Base-by-base conservation (phyloP, 2,329 filamentous ascomycete species). In the Uncinocarpus reesii region DNA sequence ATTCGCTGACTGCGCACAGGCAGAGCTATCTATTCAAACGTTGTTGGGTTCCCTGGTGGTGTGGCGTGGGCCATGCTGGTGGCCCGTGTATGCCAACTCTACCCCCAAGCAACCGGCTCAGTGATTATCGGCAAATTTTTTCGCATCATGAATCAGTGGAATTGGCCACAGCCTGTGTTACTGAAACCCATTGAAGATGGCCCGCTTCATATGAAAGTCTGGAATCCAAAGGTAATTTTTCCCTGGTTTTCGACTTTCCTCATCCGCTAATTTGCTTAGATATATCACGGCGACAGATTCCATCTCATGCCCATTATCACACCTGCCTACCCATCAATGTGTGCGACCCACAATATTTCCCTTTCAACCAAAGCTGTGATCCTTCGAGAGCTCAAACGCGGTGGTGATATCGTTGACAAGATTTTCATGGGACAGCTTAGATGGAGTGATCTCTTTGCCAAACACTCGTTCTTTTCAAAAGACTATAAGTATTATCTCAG, bases 281-380 rank as follows among this genome's bases (percentile, higher is more conserved):
- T 88, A 24, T 93, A 94, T 64, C 80, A 80, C 52, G 78, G 79
- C 47, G 92, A 96, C 65, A 78, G 79, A 36, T 85, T 80, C 56
- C 90, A 96, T 65, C 72, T 95, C 45, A 98, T 98, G 92, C 92
- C 92, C 23, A 86, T 98, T 65, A 96, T 98, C 60, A 98, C 92
- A 1, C 92, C 92, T 1, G 89, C 92, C 1, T 96, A 95, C 63
- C 92, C 92, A 2, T 93, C 88, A 42, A 96, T 95, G 89, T 96
- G 92, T 65, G 84, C 92, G 1, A 96, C 92, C 0, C 92, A 94
- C 71, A 96, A 95, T 60, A 83, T 98, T 52, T 89, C 85, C 2
- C 74, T 79, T 55, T 96, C 90, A 1, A 93, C 88, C 1, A 86
- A 88, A 71, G 72, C 78, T 5, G 80, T 95, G 42, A 88, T 98